Evolutionary conservation across 2,329 filamentous ascomycete species (phyloP), one percentile per base, ranked within the genome.

Genomic region (Fusarium penzigii): DNA sequence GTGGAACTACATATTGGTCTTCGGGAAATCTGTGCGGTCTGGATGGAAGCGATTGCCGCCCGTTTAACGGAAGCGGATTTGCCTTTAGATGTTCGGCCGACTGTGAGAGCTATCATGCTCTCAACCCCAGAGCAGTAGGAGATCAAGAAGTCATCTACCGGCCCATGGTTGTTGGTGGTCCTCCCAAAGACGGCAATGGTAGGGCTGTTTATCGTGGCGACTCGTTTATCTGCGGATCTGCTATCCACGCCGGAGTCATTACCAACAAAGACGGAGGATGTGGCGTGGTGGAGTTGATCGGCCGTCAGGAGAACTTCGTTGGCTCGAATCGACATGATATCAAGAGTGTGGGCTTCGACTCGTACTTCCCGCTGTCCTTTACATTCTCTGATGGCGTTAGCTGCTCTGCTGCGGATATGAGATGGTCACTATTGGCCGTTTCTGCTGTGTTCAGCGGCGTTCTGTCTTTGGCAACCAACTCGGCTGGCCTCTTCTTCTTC

Each of bases 291-390:
- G 80, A 83, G 48, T 78, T 94, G 38, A 79, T 89, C 17, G 92
- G 92, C 17, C 80, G 86, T 49, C 82, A 84, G 50, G 74, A 79
- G 49, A 75, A 80, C 44, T 96, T 86, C 66, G 72, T 79, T 40
- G 78, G 82, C 40, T 85, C 86, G 10, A 80, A 82, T 44, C 79
- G 78, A n/a, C 79, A 95, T 65, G 90, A 88, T 47, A 91, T 97
- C 57, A 73, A 77, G 29, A 96, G 91, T 57, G 78, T 90, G 48
- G 81, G 73, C 5, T 99, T 99, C 67, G 83, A 92, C 56, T 93
- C 91, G 0, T 91, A 90, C 59, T 99, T 99, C 64, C 94, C 94
- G 1, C 86, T 90, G 29, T 87, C 92, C 0, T 97, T 90, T 69
- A 84, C 83, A 16, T 97, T 99, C 62, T 73, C 89, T 5, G 71